phyloP scores from a whole-genome alignment of 106 monocot genomes.

The Acorus calamus region DNA sequence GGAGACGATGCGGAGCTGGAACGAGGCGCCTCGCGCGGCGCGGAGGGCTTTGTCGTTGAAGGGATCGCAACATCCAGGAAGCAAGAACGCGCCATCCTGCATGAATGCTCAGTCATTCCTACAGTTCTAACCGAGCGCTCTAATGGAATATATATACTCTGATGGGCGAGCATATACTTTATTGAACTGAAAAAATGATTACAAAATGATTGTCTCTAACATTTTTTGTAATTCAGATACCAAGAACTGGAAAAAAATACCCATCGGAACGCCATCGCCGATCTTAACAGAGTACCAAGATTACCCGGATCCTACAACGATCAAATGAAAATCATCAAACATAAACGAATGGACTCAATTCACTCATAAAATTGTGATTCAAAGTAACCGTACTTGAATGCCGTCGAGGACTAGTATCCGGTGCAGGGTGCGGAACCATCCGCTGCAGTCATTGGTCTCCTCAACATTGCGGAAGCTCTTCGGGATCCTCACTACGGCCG shows the following conservation, averaged over 20 bases:
- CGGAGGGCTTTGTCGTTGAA: slow-evolving; percentile 96
- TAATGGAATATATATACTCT: too few relatives aligned
- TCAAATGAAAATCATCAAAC: background rate
- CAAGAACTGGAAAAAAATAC: slow-evolving; percentile 20
- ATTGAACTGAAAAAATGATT: too few relatives aligned
- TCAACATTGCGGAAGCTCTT: slow-evolving; percentile 34
- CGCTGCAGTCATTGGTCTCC: slow-evolving; percentile 14
- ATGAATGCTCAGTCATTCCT: too few relatives aligned
- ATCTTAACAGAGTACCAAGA: slow-evolving; percentile 78
- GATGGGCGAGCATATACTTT: too few relatives aligned
- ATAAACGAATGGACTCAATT: too few relatives aligned
- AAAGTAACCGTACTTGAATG: slow-evolving; percentile 50
- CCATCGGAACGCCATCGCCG: slow-evolving; percentile 94
- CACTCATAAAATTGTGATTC: too few relatives aligned
- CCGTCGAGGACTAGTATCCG: slow-evolving; percentile 91
- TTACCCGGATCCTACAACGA: slow-evolving; percentile 82
- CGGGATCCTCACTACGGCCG: slow-evolving; percentile 79
- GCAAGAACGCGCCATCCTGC: slow-evolving; percentile 86
- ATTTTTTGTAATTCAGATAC: too few relatives aligned
- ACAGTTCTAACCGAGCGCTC: too few relatives aligned
- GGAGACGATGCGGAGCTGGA: slow-evolving; percentile 71
- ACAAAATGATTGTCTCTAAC: too few relatives aligned
- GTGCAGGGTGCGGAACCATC: slow-evolving; percentile 30
- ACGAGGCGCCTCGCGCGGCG: slow-evolving; percentile 84
- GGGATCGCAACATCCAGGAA: slow-evolving; percentile 83